Conservation (phyloP, 805 yeast species). For the Geotrichum ghanense region DNA sequence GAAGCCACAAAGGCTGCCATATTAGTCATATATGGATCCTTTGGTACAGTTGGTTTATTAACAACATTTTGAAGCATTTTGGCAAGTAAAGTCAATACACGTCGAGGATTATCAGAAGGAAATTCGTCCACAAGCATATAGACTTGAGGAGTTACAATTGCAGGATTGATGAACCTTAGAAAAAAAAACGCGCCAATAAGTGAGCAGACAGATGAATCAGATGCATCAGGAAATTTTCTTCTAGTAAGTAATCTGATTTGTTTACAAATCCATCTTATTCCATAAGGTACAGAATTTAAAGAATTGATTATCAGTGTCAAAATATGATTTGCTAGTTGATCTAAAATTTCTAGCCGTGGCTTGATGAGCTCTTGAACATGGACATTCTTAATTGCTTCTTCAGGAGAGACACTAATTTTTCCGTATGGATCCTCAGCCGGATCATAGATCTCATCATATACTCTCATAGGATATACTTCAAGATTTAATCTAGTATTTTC, state of each 20-base stretch:
- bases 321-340: constrained; percentile 18
- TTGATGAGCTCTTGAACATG: constrained; percentile 20
- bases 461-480: constrained; percentile 26
- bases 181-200: constrained; percentile 78
- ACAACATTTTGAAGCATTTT: constrained; percentile 80
- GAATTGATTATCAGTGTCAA: constrained; percentile 49
- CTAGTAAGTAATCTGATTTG: constrained; percentile 46
- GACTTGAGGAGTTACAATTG: constrained; percentile 77
- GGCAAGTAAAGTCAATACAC: constrained; percentile 69
- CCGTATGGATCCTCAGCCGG: constrained; percentile 14
- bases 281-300: constrained; percentile 49
- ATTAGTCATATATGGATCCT: constrained; percentile 33
- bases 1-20: constrained; percentile 19
- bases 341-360: constrained; percentile 19
- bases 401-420: constrained; percentile 16
- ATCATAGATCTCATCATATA: constrained; percentile 20
- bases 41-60: constrained; percentile 56
- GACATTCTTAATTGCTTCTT: constrained; percentile 22
- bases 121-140: constrained; percentile 27
- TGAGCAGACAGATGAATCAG: constrained; percentile 23
- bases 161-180: constrained; percentile 74
- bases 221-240: constrained; percentile 50
- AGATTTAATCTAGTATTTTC: constrained; percentile 18
- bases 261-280: constrained; percentile 61
- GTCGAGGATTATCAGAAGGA: constrained; percentile 35